A percentile compares a stretch with the other conserved stretches of the same genome.
Conservation (phyloP, 2,329 filamentous ascomycete species). For the Sporothrix pallida region DNA sequence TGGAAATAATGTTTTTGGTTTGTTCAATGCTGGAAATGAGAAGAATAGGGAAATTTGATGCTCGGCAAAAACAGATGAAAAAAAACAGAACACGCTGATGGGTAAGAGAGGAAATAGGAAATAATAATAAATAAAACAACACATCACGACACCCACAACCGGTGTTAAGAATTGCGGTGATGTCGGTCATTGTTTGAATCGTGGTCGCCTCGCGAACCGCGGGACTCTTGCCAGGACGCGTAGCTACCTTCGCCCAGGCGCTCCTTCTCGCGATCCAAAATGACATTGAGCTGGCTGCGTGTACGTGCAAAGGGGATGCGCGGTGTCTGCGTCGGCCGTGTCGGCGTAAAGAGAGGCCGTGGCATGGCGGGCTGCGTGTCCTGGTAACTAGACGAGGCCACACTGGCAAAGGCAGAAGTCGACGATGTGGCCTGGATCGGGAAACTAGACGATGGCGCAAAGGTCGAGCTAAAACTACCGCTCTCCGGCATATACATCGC, state of each 20-base stretch:
- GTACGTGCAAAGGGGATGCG: conserved; percentile 60
- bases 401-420: not conserved
- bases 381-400: conserved; percentile 13
- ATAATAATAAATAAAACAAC: not conserved
- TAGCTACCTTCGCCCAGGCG: conserved; percentile 45
- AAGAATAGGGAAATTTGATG: not conserved
- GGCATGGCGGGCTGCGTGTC: conserved; percentile 44
- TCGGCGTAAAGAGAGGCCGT: conserved; percentile 54
- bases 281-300: conserved; percentile 64
- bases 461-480: conserved; percentile 35
- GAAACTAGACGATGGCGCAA: conserved; percentile 36
- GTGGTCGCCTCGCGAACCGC: conserved; percentile 9
- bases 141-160: not conserved
- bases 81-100: not conserved
- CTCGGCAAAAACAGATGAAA: conserved; percentile 3
- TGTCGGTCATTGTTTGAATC: conserved; percentile 6
- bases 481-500: not conserved
- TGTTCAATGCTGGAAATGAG: not conserved
- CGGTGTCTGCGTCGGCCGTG: conserved; percentile 54
- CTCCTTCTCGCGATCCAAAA: conserved; percentile 60
- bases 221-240: conserved; percentile 33
- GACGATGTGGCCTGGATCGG: too few species aligned
- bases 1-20: not conserved
- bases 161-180: not conserved
- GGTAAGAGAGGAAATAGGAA: not conserved